Evolutionary conservation across 805 yeast genomes (phyloP).

Genomic region (Candida adriatica): DNA sequence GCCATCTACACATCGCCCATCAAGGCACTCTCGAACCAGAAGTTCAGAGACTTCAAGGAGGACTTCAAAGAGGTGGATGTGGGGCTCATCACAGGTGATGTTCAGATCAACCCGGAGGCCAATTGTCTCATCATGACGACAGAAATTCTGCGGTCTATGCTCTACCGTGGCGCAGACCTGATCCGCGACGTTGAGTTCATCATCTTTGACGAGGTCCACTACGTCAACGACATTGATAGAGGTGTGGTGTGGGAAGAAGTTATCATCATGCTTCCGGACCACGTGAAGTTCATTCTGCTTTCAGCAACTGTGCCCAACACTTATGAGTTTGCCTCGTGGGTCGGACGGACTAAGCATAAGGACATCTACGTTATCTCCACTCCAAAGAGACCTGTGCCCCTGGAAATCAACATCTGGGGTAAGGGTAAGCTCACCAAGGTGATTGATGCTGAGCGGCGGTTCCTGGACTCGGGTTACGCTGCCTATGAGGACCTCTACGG

Average conservation of each 20-base stretch:
- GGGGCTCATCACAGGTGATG: conserved; percentile 96
- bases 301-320: conserved; percentile 99
- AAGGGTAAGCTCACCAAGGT: conserved; percentile 66
- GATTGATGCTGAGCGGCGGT: conserved; percentile 66
- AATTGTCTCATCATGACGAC: conserved; percentile 97
- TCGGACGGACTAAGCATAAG: conserved; percentile 93
- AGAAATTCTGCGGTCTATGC: conserved; percentile 90
- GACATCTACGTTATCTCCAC: conserved; percentile 96
- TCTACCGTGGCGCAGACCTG: conserved; percentile 92
- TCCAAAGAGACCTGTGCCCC: conserved; percentile 93
- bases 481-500: conserved; percentile 50
- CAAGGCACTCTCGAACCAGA: conserved; percentile 84
- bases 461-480: conserved; percentile 56
- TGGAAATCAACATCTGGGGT: conserved; percentile 83
- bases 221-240: conserved; percentile 92
- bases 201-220: conserved; percentile 96
- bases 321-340: conserved; percentile 96
- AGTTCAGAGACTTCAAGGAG: conserved; percentile 80
- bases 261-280: conserved; percentile 95
- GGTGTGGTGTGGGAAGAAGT: conserved; percentile 99
- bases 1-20: conserved; percentile 96
- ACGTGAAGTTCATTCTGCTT: conserved; percentile 81
- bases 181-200: conserved; percentile 97
- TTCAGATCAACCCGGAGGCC: conserved; percentile 94
- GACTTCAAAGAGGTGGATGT: conserved; percentile 78